Evolutionary conservation across 306 rosid species (phyloP).

Genomic region (Begonia peltatifolia): DNA sequence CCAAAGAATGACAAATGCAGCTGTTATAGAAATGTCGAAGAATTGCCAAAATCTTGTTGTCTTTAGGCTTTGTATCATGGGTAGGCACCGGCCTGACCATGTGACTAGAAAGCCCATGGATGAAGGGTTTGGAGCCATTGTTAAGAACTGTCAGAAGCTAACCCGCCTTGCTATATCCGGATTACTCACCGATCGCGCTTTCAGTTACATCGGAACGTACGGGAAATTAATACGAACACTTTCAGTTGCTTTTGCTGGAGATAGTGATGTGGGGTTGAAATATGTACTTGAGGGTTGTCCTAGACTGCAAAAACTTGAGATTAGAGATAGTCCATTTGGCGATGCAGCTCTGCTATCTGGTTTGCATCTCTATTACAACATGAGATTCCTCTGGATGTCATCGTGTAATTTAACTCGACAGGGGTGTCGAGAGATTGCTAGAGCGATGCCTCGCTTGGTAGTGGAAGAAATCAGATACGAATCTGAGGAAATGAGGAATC

Average conservation of each 20-base stretch:
- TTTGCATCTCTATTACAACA: conserved; percentile 65
- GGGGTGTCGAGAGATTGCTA: conserved; percentile 62
- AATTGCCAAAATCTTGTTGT: conserved; percentile 77
- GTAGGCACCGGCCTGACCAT: conserved; percentile 46
- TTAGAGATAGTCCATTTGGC: conserved; percentile 86
- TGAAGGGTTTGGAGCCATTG: conserved; percentile 86
- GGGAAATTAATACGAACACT: conserved; percentile 75
- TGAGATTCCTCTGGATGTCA: conserved; percentile 97
- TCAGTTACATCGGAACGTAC: conserved; percentile 47
- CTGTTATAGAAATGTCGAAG: conserved; percentile 71
- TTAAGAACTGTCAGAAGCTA: conserved; percentile 80
- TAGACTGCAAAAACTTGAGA: conserved; percentile 75
- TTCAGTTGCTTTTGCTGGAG: conserved; percentile 77
- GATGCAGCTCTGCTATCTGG: conserved; percentile 61
- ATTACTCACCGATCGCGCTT: conserved; percentile 63
- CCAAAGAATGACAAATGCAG: conserved; percentile 74
- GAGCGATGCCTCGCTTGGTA: conserved; percentile 43
- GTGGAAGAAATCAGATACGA: conserved; percentile 47
- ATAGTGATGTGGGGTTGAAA: conserved; percentile 48
- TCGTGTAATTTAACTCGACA: conserved; percentile 41
- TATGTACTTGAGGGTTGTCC: conserved; percentile 63
- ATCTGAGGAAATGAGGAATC: conserved; percentile 4
- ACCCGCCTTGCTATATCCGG: conserved; percentile 84
- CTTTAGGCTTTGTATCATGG: conserved; percentile 78
- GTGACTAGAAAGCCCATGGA: conserved; percentile 60